Percentiles rank a stretch among this genome's conserved stretches.
These are phyloP conservation scores for Coccomyxa subellipsoidea DNA, from an alignment of 163 green algal genomes.

Conservation along the genomic window DNA sequence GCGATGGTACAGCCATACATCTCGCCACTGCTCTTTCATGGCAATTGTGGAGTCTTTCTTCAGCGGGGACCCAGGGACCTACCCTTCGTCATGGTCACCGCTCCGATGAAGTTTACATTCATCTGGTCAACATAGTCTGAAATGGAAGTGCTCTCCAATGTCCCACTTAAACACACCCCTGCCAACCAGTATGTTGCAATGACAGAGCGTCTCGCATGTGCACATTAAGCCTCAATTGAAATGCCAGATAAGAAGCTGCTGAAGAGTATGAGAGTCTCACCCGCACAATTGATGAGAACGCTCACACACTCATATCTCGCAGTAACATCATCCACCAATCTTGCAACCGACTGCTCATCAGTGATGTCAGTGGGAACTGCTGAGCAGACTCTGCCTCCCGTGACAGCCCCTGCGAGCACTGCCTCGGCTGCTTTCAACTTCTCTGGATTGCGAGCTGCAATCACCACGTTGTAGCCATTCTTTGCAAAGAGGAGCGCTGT, in stretches of 20 bases:
- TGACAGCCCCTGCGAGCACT: constrained; percentile 1
- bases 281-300: constrained; percentile 32
- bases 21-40: not conserved
- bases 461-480: constrained; percentile 58
- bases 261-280: not conserved
- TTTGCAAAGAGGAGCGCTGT: constrained; percentile 41
- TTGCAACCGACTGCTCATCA: constrained; percentile 30
- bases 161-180: constrained; percentile 36
- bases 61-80: not conserved
- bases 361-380: constrained; percentile 23
- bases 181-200: too few species aligned
- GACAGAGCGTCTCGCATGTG: not conserved
- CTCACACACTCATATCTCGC: constrained; percentile 37
- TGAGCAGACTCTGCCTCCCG: not conserved
- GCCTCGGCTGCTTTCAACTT: constrained; percentile 35
- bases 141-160: constrained; percentile 34
- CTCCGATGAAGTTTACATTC: constrained; percentile 50
- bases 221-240: not conserved
- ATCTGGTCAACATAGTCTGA: constrained; percentile 26
- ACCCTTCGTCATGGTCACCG: constrained; percentile 32
- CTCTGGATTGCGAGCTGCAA: constrained; percentile 34
- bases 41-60: too few species aligned
- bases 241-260: not conserved
- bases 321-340: constrained; percentile 27
- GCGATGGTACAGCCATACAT: not conserved